phyloP scores from a whole-genome alignment of 2,329 filamentous ascomycete species.

The Penicillium sp. region DNA sequence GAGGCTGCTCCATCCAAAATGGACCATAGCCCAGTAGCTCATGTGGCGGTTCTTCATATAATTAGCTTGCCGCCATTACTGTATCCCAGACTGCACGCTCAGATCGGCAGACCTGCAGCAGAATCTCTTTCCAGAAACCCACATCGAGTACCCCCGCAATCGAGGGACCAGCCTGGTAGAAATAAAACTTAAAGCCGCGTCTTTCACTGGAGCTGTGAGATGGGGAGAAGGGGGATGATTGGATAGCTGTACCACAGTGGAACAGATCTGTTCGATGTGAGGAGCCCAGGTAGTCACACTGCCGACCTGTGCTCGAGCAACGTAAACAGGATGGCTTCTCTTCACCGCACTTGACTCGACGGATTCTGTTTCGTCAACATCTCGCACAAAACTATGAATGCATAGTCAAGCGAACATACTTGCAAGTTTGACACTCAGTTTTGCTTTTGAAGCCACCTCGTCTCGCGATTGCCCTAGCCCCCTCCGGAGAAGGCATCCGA shows the following conservation, averaged over 20 bases:
- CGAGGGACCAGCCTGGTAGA: conserved; percentile 10
- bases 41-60: conserved; percentile 9
- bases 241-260: neutral
- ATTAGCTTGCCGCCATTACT: conserved; percentile 10
- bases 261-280: neutral
- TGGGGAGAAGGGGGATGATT: conserved; percentile 1
- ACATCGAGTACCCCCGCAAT: conserved; percentile 14
- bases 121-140: conserved; percentile 16
- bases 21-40: neutral
- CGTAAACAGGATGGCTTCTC: conserved; percentile 17
- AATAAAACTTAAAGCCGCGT: conserved; percentile 4
- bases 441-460: no score
- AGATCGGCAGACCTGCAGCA: conserved; percentile 18
- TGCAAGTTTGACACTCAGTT: neutral
- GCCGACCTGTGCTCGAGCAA: conserved; percentile 11
- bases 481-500: neutral
- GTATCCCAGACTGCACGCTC: conserved; percentile 26
- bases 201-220: conserved; percentile 6
- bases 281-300: conserved; percentile 13
- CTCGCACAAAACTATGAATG: no score
- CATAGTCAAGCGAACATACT: no score
- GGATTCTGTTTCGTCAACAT: neutral
- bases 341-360: conserved; percentile 25
- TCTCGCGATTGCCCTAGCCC: neutral
- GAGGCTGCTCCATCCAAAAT: neutral